A percentile compares a stretch with the other conserved stretches of the same genome.
Conservation (phyloP, 345 rosid genomes). For the Stellera chamaejasme region DNA sequence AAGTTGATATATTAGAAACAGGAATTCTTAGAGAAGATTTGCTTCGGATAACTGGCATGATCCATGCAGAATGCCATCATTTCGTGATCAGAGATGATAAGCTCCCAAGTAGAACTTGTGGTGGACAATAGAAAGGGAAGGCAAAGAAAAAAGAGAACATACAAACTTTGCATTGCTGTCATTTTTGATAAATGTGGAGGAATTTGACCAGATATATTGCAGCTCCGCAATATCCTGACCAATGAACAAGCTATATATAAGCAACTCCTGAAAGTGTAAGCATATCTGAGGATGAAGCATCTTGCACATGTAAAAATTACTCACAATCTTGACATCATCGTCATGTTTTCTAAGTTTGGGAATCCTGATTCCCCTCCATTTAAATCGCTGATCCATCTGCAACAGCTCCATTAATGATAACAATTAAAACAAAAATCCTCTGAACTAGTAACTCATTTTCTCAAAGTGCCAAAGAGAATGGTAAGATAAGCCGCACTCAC, state of each 20-base stretch:
- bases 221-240: conserved; percentile 35
- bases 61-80: too few species aligned
- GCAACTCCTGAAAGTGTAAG: not conserved
- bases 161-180: conserved; percentile 16
- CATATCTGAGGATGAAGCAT: not conserved
- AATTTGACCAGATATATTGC: conserved; percentile 30
- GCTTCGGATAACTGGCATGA: too few species aligned
- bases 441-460: too few species aligned
- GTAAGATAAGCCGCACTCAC: conserved; percentile 26
- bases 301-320: conserved; percentile 5
- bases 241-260: not conserved
- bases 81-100: too few species aligned
- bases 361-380: conserved; percentile 31
- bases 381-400: conserved; percentile 48
- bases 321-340: conserved; percentile 26
- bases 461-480: not conserved
- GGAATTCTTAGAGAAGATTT: too few species aligned
- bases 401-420: not conserved
- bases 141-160: conserved; percentile 1
- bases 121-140: not conserved
- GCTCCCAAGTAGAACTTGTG: too few species aligned
- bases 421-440: too few species aligned
- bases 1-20: too few species aligned
- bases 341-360: conserved; percentile 24
- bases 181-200: conserved; percentile 15